Conservation (phyloP, 768 basidiomycete species). For the Podaxis sp. region DNA sequence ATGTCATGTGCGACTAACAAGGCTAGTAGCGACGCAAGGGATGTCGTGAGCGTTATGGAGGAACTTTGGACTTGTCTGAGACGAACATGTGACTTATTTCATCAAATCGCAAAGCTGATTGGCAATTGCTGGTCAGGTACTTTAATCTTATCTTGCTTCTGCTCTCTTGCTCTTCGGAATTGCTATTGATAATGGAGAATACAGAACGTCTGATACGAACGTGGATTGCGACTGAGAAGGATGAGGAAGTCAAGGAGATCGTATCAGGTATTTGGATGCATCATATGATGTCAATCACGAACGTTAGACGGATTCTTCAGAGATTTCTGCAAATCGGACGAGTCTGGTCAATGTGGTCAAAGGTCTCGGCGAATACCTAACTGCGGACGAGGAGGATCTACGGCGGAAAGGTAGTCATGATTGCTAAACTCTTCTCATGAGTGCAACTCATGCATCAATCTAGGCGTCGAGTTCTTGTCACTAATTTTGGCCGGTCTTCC, state of each 20-base stretch:
- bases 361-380: constrained; percentile 82
- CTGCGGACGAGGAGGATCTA: constrained; percentile 74
- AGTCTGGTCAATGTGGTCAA: constrained; percentile 79
- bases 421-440: not conserved
- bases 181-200: constrained; percentile 28
- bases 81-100: constrained; percentile 10
- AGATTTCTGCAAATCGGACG: constrained; percentile 47
- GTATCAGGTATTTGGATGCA: constrained; percentile 47
- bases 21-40: not conserved
- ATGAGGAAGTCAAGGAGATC: constrained; percentile 53
- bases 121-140: not conserved
- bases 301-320: constrained; percentile 21
- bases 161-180: not conserved
- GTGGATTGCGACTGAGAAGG: constrained; percentile 65
- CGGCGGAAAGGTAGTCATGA: constrained; percentile 67
- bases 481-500: constrained; percentile 62
- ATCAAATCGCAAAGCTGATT: not conserved
- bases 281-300: not conserved
- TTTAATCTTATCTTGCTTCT: constrained; percentile 6
- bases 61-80: not conserved
- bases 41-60: not conserved
- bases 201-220: constrained; percentile 55
- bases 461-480: constrained; percentile 85
- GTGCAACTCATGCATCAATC: not conserved
- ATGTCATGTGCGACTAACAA: constrained; percentile 29